phyloP scores from a whole-genome alignment of 208 protist species.

The Plasmodiophora brassicae region DNA sequence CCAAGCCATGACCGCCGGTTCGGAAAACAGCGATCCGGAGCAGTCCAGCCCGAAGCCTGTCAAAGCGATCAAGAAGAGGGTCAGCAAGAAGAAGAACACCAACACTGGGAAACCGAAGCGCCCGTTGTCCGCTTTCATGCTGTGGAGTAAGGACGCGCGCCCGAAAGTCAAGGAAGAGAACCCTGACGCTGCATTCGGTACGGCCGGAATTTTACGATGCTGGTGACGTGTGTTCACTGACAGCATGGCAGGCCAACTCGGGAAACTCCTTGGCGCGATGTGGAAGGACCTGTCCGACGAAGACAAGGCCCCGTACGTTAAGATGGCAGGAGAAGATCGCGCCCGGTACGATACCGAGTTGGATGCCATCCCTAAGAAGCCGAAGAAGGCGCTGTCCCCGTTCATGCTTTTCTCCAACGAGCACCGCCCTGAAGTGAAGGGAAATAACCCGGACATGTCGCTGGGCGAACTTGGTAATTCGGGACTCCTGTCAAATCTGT shows the following conservation, averaged over 20 bases:
- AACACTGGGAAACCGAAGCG: neutral
- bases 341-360: neutral
- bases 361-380: neutral
- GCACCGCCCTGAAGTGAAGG: neutral
- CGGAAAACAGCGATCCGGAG: too few relatives aligned
- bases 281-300: neutral
- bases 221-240: neutral
- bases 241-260: neutral
- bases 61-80: neutral
- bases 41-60: too few relatives aligned
- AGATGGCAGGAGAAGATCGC: neutral
- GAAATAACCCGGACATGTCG: neutral
- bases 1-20: too few relatives aligned
- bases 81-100: neutral
- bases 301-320: neutral
- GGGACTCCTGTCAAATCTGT: neutral
- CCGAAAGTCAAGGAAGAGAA: neutral
- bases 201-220: neutral
- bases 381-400: neutral
- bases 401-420: conserved; percentile 17
- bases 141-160: neutral
- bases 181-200: neutral
- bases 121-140: neutral
- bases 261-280: neutral
- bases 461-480: neutral